These are phyloP conservation scores for Amaranthus hypochondriacus DNA, from an alignment of 148 eudicot genomes.

Conservation along the genomic window DNA sequence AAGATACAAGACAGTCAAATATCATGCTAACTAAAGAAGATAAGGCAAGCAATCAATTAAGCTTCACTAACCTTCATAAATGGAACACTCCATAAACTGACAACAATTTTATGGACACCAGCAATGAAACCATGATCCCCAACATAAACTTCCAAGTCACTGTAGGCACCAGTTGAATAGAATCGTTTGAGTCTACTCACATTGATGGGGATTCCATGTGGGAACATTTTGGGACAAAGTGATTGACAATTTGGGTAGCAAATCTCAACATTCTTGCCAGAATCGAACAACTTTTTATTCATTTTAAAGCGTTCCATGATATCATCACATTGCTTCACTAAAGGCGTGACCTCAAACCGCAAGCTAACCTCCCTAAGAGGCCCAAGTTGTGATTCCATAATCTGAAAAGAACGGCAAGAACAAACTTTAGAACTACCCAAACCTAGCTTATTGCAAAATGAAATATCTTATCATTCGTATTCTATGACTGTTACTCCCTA, in stretches of 20 bases:
- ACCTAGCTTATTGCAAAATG: background rate
- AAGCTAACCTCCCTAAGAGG: slow-evolving; percentile 50
- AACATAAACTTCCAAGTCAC: slow-evolving; percentile 61
- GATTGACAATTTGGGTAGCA: slow-evolving; percentile 55
- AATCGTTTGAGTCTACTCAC: slow-evolving; percentile 41
- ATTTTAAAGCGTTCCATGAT: slow-evolving; percentile 61
- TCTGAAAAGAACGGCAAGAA: slow-evolving; percentile 35
- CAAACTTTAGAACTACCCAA: background rate
- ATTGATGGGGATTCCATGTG: slow-evolving; percentile 55
- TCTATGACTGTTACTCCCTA: background rate
- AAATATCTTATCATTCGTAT: background rate
- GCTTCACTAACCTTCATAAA: slow-evolving; percentile 62
- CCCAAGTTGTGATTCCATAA: slow-evolving; percentile 56
- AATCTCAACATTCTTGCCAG: slow-evolving; percentile 73
- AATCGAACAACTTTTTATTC: slow-evolving; percentile 64
- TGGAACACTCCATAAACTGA: slow-evolving; percentile 83
- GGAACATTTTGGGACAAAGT: slow-evolving; percentile 45
- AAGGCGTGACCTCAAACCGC: slow-evolving; percentile 59
- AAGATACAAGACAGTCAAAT: background rate
- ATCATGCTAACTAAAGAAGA: background rate
- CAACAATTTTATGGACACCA: slow-evolving; percentile 64
- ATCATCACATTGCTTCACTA: slow-evolving; percentile 79
- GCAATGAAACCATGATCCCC: slow-evolving; percentile 54
- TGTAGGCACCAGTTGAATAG: slow-evolving; percentile 40
- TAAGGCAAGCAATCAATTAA: background rate